Base-by-base conservation (phyloP, 1,284 basidiomycete species). In the Wallemia ichthyophaga region DNA sequence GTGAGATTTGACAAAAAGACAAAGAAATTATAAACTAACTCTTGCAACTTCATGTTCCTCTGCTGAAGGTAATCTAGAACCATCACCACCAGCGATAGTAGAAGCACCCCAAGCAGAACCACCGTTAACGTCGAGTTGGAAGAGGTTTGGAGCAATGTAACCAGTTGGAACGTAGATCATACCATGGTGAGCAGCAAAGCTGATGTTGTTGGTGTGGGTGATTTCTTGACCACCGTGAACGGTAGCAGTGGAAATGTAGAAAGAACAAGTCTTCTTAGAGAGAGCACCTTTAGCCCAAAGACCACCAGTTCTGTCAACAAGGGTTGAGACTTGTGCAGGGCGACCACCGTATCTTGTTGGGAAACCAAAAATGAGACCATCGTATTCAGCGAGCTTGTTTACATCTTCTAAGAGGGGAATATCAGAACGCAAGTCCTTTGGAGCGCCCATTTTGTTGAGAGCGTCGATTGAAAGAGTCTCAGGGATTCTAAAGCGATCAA, bases 401-500 rank as follows among this genome's bases (percentile, higher is more conserved):
- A 23, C 27, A 27, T 57, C 33, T 17, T 23, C 25, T 2, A n/a
- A 25, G 11, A 1, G 24, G 3, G 15, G 27, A 48, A 27, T 21
- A 5, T 23, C 59, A 21, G 58, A 81, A 73, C 62, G 81, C 64
- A 77, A 79, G 7, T 74, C 81, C 64, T 84, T 80, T 53, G 58
- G 75, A 0, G 84, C 87, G 71, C 82, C 71, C 78, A 94, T 79
- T 71, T 80, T 78, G 62, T 68, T 69, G 60, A 92, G 74, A 61
- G 94, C 72, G 25, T 86, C 82, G n/a, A 78, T 70, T 1, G 81
- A 68, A 60, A 92, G 80, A 7, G 86, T 94, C 74, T 95, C 89
- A 60, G 80, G 72, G 65, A 91, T 79, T 69, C 80, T 82, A 62
- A 53, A 27, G 1, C 58, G 13, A 15, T n/a, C 21, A 26, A 56